Evolutionary conservation across 225 moss, liverwort and hornwort species (phyloP).

Genomic region (Polytrichum commune): DNA sequence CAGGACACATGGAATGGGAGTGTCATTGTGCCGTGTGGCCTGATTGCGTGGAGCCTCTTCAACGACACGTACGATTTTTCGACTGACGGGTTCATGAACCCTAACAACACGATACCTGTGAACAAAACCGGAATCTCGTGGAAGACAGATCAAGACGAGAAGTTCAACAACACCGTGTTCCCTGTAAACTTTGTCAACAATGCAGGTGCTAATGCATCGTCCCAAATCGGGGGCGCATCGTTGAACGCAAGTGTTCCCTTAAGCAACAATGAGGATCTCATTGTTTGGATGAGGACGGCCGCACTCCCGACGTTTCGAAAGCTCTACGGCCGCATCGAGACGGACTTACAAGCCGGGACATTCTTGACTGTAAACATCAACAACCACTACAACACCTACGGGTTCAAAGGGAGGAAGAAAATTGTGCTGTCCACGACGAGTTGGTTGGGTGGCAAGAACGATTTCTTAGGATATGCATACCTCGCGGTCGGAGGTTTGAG

Average conservation of each 20-base stretch:
- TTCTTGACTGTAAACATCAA: constrained; percentile 35
- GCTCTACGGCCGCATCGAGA: constrained; percentile 56
- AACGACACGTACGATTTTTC: constrained; percentile 52
- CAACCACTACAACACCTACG: constrained; percentile 54
- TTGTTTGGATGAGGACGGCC: constrained; percentile 62
- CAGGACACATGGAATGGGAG: constrained; percentile 20
- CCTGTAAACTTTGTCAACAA: constrained; percentile 49
- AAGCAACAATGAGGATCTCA: constrained; percentile 38
- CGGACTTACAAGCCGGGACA: constrained; percentile 25
- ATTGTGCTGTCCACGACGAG: constrained; percentile 47
- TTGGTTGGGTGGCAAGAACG: constrained; percentile 57
- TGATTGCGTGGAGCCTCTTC: constrained; percentile 61
- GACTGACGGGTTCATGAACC: constrained; percentile 24
- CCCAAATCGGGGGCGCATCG: constrained; percentile 54
- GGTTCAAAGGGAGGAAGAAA: constrained; percentile 43
- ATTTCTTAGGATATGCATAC: constrained; percentile 42
- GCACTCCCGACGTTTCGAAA: constrained; percentile 55
- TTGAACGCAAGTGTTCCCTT: constrained; percentile 31
- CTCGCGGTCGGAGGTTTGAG: constrained; percentile 35
- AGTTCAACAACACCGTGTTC: constrained; percentile 46
- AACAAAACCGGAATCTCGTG: constrained; percentile 40
- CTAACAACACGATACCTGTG: constrained; percentile 25
- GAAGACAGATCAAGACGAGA: constrained; percentile 36
- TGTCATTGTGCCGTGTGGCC: constrained; percentile 43
- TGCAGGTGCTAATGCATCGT: constrained; percentile 20